These are phyloP conservation scores for Aspergillus japonicus DNA, from an alignment of 2,329 filamentous ascomycete species.

Conservation along the genomic window DNA sequence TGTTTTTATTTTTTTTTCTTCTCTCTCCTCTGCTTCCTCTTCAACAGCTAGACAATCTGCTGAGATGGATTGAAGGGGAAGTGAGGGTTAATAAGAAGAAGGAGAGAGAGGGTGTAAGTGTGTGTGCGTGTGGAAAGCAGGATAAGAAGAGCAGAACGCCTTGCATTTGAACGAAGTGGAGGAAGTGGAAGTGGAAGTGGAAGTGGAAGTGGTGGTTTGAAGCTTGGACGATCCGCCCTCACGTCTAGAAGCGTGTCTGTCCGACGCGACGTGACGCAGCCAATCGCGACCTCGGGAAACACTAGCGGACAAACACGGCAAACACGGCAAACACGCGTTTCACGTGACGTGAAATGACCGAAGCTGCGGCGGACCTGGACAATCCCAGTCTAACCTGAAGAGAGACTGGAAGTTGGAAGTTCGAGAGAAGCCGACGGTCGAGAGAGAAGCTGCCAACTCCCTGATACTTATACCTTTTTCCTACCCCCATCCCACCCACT, in stretches of 20 bases:
- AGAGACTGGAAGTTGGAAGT: not conserved
- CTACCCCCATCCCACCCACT: conserved; percentile 19
- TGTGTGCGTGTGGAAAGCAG: conserved; percentile 11
- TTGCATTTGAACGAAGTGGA: conserved; percentile 28
- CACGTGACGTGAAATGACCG: conserved; percentile 23
- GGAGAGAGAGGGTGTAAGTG: conserved; percentile 1
- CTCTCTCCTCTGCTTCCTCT: not conserved
- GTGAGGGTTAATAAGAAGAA: conserved; percentile 11
- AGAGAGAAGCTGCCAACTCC: conserved; percentile 5
- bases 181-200: too few species aligned
- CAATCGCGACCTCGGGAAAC: conserved; percentile 32
- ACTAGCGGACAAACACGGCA: conserved; percentile 27
- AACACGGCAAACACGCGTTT: conserved; percentile 29
- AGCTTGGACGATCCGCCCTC: conserved; percentile 31
- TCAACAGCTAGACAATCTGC: not conserved
- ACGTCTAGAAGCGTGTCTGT: conserved; percentile 28
- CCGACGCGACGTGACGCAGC: conserved; percentile 41
- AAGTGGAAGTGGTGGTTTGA: conserved; percentile 16
- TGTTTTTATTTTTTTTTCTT: too few species aligned
- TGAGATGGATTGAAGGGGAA: not conserved
- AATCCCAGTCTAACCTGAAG: not conserved
- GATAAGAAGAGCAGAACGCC: conserved; percentile 26
- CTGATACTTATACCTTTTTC: conserved; percentile 25
- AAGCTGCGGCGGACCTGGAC: not conserved
- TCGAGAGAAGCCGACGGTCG: not conserved